A percentile compares a stretch with the other conserved stretches of the same genome.
These are phyloP conservation scores for Colletotrichum graminicola DNA, from an alignment of 2,329 filamentous ascomycete species.

Conservation along the genomic window DNA sequence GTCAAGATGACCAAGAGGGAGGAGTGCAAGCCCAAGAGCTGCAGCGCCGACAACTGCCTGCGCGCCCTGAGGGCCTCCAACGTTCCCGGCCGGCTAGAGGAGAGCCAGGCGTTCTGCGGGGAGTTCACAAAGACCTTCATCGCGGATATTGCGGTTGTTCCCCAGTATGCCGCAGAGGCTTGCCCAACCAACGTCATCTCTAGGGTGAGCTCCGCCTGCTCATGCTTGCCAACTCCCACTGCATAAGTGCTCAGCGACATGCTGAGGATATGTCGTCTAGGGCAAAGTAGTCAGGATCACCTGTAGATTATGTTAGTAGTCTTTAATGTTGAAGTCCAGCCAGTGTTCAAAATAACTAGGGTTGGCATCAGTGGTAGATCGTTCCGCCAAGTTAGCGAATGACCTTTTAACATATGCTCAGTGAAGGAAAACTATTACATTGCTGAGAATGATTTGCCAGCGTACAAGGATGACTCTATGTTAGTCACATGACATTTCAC, in stretches of 20 bases:
- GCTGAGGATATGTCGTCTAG: too few species aligned
- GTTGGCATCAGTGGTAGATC: neutral
- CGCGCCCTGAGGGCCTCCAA: slow-evolving; percentile 42
- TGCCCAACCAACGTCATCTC: slow-evolving; percentile 44
- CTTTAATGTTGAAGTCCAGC: neutral
- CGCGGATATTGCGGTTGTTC: slow-evolving; percentile 43
- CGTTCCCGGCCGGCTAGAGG: slow-evolving; percentile 42
- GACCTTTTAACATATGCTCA: neutral
- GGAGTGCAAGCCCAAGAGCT: slow-evolving; percentile 44
- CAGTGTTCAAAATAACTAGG: neutral
- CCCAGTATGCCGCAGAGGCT: slow-evolving; percentile 42
- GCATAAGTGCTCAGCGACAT: slow-evolving; percentile 37
- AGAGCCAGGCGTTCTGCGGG: slow-evolving; percentile 44
- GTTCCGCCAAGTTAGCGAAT: neutral
- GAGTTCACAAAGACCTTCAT: slow-evolving; percentile 43
- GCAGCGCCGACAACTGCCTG: slow-evolving; percentile 45
- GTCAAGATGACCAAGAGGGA: slow-evolving; percentile 50
- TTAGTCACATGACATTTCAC: neutral
- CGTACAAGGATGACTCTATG: too few species aligned
- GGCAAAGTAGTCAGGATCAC: neutral
- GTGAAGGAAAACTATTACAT: neutral
- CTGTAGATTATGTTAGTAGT: neutral
- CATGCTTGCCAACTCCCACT: slow-evolving; percentile 44
- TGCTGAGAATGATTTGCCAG: neutral
- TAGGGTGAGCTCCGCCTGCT: slow-evolving; percentile 45